Percentiles rank a stretch among this genome's conserved stretches.
These are phyloP conservation scores for Chaetomium strumarium DNA, from an alignment of 2,329 filamentous ascomycete species.

Conservation along the genomic window DNA sequence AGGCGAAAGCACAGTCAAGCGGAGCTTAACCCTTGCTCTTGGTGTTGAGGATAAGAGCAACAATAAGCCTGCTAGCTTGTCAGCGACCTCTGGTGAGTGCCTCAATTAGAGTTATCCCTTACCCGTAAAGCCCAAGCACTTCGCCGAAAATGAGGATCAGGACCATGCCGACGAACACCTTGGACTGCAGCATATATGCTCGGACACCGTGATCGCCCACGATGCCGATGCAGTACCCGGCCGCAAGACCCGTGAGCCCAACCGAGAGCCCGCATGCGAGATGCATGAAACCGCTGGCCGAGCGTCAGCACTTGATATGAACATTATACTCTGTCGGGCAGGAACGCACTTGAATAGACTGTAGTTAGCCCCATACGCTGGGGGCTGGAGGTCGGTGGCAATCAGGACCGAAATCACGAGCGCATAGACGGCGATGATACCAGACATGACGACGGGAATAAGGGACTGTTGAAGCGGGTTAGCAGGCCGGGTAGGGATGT, in stretches of 20 bases:
- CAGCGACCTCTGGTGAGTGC: no score
- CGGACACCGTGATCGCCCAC: slow-evolving; percentile 93
- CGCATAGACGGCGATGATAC: slow-evolving; percentile 97
- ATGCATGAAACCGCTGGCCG: slow-evolving; percentile 77
- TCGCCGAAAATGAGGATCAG: slow-evolving; percentile 98
- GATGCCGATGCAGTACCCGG: slow-evolving; percentile 92
- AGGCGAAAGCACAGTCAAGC: neutral
- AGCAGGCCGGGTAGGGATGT: neutral
- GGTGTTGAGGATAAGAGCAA: slow-evolving; percentile 88
- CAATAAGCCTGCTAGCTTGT: slow-evolving; percentile 64
- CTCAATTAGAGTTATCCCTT: no score
- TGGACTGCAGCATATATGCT: slow-evolving; percentile 91
- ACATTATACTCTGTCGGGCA: neutral
- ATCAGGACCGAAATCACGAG: slow-evolving; percentile 96
- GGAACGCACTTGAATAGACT: slow-evolving; percentile 71
- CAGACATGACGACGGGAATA: slow-evolving; percentile 93
- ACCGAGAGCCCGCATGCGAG: slow-evolving; percentile 86
- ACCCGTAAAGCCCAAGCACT: slow-evolving; percentile 95
- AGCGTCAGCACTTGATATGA: slow-evolving; percentile 18
- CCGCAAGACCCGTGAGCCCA: slow-evolving; percentile 84
- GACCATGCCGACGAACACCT: slow-evolving; percentile 98
- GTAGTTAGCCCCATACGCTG: slow-evolving; percentile 58
- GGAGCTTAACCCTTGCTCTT: slow-evolving; percentile 58
- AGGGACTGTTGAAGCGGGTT: slow-evolving; percentile 51
- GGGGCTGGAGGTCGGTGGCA: slow-evolving; percentile 77